A percentile compares a stretch with the other conserved stretches of the same genome.
phyloP scores from a whole-genome alignment of 371 early-diverging fungal genomes.

The Syncephalastrum monosporum region DNA sequence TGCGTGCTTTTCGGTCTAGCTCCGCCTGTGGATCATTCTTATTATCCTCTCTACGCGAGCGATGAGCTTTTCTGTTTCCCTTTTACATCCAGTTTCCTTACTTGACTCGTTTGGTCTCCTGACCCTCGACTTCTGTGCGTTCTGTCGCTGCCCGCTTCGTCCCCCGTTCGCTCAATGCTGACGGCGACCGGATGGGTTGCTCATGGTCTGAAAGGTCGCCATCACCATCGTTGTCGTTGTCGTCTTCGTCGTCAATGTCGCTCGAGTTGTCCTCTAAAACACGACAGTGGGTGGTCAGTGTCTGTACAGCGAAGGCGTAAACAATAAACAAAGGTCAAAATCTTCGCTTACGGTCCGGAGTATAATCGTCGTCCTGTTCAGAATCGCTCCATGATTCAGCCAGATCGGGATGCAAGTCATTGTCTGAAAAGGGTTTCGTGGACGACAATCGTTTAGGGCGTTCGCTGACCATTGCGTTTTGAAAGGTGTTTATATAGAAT shows the following conservation, averaged over 20 bases:
- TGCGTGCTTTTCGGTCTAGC: conserved; percentile 15
- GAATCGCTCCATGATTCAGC: conserved; percentile 11
- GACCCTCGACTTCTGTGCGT: too few species aligned
- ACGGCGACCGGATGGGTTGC: conserved; percentile 4
- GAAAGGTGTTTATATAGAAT: too few species aligned
- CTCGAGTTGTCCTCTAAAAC: too few species aligned
- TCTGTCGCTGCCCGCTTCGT: conserved; percentile 1
- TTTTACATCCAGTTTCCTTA: not conserved
- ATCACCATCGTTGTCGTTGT: conserved; percentile 6
- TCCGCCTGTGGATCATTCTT: conserved; percentile 4
- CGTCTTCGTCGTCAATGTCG: conserved; percentile 1
- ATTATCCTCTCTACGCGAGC: not conserved
- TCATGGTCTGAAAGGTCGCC: conserved; percentile 6
- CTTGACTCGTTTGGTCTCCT: conserved; percentile 4
- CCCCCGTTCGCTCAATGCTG: conserved; percentile 1
- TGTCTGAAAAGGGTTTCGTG: too few species aligned
- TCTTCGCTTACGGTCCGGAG: conserved; percentile 20
- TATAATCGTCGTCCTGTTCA: conserved; percentile 23
- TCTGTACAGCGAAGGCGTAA: not conserved
- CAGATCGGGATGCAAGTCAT: too few species aligned
- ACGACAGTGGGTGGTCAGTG: not conserved
- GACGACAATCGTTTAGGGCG: too few species aligned
- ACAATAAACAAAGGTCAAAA: not conserved
- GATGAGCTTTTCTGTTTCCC: not conserved
- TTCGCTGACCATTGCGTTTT: too few species aligned